Percentiles rank a stretch among this genome's conserved stretches.
Conservation (phyloP, 2,329 filamentous ascomycete species). For the Fusarium secorum region DNA sequence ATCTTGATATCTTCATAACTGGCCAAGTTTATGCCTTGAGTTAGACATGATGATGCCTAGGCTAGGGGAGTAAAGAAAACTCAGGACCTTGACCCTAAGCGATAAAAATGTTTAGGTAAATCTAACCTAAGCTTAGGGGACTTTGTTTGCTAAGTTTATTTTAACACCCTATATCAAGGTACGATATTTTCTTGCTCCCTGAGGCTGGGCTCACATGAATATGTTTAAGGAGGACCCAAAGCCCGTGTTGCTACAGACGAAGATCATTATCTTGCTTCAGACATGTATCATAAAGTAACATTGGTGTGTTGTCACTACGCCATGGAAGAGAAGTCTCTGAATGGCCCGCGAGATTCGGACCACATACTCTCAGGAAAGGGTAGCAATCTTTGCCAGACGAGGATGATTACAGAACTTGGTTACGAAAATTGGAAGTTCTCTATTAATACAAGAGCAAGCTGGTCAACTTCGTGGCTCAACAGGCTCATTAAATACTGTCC, state of each 20-base stretch:
- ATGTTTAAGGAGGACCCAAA: background rate
- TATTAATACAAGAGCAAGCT: background rate
- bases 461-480: conserved; percentile 45
- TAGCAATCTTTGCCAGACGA: background rate
- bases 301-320: background rate
- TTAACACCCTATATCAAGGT: background rate
- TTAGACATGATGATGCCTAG: background rate
- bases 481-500: conserved; percentile 54
- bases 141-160: background rate
- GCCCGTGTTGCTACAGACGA: background rate
- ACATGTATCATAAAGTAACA: too few relatives aligned
- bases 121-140: background rate
- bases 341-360: background rate
- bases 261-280: background rate
- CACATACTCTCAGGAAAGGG: too few relatives aligned
- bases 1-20: background rate
- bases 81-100: background rate
- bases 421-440: background rate
- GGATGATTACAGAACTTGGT: background rate
- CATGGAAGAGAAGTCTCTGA: background rate
- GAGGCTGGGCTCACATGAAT: background rate
- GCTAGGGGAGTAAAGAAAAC: background rate
- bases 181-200: background rate
- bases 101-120: background rate
- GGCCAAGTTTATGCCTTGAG: background rate